Conservation (phyloP, 495 filamentous ascomycete species). For the Xylaria castorea region DNA sequence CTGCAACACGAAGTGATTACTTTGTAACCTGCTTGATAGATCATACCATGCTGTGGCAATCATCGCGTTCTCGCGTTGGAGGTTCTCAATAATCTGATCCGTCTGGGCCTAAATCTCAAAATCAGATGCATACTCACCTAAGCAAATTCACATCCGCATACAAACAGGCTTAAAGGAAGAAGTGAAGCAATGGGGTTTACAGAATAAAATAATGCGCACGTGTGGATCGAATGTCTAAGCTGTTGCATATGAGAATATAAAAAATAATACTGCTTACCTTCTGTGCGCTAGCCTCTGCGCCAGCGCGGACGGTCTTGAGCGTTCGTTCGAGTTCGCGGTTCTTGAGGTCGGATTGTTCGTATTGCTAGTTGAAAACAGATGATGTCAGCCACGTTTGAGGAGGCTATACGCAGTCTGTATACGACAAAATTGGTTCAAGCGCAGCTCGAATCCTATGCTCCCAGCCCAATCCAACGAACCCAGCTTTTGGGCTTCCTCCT, state of each 20-base stretch:
- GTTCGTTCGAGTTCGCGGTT: constrained; percentile 55
- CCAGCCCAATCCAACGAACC: constrained; percentile 7
- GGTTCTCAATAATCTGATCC: constrained; percentile 69
- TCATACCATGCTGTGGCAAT: constrained; percentile 94
- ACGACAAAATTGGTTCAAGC: neutral
- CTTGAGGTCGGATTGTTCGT: constrained; percentile 57
- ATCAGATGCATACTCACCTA: constrained; percentile 24
- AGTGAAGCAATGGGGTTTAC: constrained; percentile 10
- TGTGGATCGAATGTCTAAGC: neutral
- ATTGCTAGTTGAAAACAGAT: constrained; percentile 44
- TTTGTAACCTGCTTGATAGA: constrained; percentile 81
- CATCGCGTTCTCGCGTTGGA: constrained; percentile 82
- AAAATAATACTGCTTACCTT: constrained; percentile 51
- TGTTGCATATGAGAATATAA: constrained; percentile 15
- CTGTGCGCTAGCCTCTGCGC: constrained; percentile 51
- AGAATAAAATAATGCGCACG: constrained; percentile 22
- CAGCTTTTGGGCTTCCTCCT: neutral
- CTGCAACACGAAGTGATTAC: constrained; percentile 81
- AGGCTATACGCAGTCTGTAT: neutral
- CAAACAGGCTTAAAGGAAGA: neutral
- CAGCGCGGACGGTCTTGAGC: constrained; percentile 53
- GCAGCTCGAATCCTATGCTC: neutral
- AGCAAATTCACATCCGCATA: neutral
- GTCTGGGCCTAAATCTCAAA: constrained; percentile 56
- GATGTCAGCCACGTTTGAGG: constrained; percentile 25